Conservation (phyloP, 176 grass and related monocot genomes). For the Avena sativa region DNA sequence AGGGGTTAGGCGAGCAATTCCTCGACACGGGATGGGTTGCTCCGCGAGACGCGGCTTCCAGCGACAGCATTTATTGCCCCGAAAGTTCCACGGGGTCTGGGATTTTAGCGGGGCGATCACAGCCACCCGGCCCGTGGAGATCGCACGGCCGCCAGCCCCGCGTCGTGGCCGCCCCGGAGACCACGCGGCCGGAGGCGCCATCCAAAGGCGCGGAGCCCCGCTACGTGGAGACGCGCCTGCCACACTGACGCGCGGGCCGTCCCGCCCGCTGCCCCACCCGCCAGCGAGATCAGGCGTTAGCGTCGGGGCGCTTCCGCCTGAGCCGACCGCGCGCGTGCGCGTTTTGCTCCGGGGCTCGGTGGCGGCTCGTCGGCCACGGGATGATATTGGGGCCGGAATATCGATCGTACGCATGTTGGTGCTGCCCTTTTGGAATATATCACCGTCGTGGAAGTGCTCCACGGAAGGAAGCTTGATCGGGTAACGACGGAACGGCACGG, state of each 20-base stretch:
- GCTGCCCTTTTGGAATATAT: not conserved
- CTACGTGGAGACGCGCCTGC: slow-evolving; percentile 49
- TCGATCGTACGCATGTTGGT: not conserved
- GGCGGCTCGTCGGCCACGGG: slow-evolving; percentile 30
- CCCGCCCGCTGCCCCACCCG: rapidly evolving
- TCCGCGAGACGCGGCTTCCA: not conserved
- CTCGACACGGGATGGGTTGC: rapidly evolving
- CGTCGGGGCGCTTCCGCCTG: not conserved
- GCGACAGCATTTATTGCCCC: slow-evolving; percentile 24
- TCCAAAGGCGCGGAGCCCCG: slow-evolving; percentile 53
- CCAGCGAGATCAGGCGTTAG: not conserved
- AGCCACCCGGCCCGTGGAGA: slow-evolving; percentile 7
- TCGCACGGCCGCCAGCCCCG: not conserved
- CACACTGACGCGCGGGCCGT: slow-evolving; percentile 34
- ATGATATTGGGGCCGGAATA: not conserved
- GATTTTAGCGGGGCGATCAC: slow-evolving; percentile 36
- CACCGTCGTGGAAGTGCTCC: not conserved
- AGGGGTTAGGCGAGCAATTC: rapidly evolving
- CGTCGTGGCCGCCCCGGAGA: slow-evolving; percentile 49
- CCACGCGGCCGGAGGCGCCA: slow-evolving; percentile 51
- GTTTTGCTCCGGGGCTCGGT: slow-evolving; percentile 12
- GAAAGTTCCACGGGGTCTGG: slow-evolving; percentile 15
- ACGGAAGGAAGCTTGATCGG: not conserved
- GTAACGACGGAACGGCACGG: not conserved
- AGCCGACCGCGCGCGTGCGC: not conserved